phyloP scores from a whole-genome alignment of 176 grass and related monocot species.

The Chrysopogon serrulatus region DNA sequence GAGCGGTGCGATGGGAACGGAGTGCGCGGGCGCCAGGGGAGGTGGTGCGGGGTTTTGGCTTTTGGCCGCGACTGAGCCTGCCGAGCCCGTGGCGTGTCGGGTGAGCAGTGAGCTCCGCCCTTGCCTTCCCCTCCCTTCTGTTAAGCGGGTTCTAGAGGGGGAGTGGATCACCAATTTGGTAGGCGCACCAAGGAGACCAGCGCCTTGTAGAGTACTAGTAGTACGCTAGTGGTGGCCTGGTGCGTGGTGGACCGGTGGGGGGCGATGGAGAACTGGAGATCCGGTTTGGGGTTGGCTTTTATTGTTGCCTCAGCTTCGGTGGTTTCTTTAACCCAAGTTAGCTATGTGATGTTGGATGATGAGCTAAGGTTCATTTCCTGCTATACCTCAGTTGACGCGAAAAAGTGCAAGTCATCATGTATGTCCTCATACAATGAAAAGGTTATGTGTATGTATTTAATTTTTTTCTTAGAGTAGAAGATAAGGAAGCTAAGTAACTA shows the following conservation, averaged over 20 bases:
- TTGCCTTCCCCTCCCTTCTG: no score
- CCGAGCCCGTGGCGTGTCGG: constrained; percentile 23
- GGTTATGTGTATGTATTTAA: neutral
- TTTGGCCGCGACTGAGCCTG: neutral
- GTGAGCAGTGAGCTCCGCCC: neutral
- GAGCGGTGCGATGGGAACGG: constrained; percentile 23
- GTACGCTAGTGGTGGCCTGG: neutral
- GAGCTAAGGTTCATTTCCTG: neutral
- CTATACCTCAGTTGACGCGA: neutral
- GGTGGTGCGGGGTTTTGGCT: neutral
- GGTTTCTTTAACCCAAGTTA: neutral
- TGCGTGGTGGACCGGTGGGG: neutral
- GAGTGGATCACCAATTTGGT: neutral
- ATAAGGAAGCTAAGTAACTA: neutral
- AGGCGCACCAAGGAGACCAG: neutral
- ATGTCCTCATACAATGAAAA: neutral
- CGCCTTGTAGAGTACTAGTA: no score
- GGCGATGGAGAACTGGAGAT: no score
- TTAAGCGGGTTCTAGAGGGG: neutral
- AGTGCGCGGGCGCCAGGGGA: neutral
- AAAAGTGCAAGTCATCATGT: neutral
- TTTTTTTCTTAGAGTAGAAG: no score
- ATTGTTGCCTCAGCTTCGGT: neutral
- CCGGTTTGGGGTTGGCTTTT: neutral
- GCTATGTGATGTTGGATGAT: no score